Base-by-base conservation (phyloP, 116 monocot genomes). In the Thalassia testudinum region DNA sequence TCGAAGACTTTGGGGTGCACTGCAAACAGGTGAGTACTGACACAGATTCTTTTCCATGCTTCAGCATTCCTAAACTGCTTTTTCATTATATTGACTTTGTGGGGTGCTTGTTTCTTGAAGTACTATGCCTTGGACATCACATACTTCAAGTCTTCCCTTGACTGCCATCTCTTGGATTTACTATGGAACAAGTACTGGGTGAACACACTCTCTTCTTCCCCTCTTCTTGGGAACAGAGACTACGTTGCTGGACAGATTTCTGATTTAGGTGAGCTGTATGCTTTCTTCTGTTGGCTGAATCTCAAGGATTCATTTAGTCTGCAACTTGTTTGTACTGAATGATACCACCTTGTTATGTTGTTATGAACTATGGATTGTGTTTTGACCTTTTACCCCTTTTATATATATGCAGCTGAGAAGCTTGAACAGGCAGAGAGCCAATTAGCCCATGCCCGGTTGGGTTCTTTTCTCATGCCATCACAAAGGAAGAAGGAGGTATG, bases 151-250 rank as follows among this genome's bases (percentile, higher is more conserved):
- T 88, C 89, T 34, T 77, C 97, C 12, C 64, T 97, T 50, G 97
- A 97, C 21, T 74, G 71, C 42, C 85, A 97, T 52, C 77, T 97
- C 25, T 71, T 97, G 85, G 97, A 95, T 72, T 67, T 97, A n/a
- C 77, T 97, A 27, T 97, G 97, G 97, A 97, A 97, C 62, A 97
- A 97, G 58, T 97, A 97, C 55, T 97, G 97, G 97, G 97, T 97
- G 38, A 97, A 97, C 56, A 97, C 97, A 21, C 76, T 97, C 21
- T 97, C 97, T 45, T 97, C 97, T n/a, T 88, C 85, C 8, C 85
- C 88, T n/a, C 74, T 85, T 40, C 52, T 97, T 23, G 97, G 78
- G 16, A 85, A 82, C 57, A 68, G 85, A 53, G 97, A 88, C 43
- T 97, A 97, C 75, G 89, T 97, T 75, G 85, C 97, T 49, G 97